phyloP scores from a whole-genome alignment of 345 rosid species.

The Anastatica hierochuntica region DNA sequence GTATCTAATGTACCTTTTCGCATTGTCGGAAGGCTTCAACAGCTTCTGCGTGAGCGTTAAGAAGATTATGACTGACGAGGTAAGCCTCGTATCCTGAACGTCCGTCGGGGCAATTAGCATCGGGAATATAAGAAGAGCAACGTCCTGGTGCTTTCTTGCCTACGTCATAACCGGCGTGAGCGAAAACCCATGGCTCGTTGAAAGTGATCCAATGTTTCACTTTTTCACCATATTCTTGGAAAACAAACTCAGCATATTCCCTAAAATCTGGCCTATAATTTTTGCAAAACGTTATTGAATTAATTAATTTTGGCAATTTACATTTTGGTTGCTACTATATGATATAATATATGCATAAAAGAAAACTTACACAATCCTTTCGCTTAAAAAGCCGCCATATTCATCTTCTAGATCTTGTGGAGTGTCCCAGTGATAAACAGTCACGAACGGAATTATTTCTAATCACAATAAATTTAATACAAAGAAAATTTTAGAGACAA shows the following conservation, averaged over 20 bases:
- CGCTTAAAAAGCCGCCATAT: conserved; percentile 29
- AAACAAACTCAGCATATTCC: conserved; percentile 22
- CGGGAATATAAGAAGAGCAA: conserved; percentile 20
- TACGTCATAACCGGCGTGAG: conserved; percentile 24
- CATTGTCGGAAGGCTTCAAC: conserved; percentile 18
- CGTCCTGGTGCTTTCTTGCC: conserved; percentile 31
- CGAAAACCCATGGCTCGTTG: conserved; percentile 31
- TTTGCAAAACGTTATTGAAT: too few species aligned
- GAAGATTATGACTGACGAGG: conserved; percentile 25
- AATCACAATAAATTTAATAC: too few species aligned
- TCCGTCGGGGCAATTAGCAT: conserved; percentile 12
- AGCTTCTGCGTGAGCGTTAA: conserved; percentile 18
- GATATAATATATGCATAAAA: too few species aligned
- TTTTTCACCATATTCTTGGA: conserved; percentile 25
- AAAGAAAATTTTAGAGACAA: too few species aligned
- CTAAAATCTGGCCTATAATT: conserved; percentile 12
- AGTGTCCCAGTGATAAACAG: conserved; percentile 30
- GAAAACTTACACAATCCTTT: conserved; percentile 22
- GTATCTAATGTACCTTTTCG: conserved; percentile 18
- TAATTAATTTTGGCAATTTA: too few species aligned
- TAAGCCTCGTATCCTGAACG: conserved; percentile 29
- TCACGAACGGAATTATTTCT: conserved; percentile 20
- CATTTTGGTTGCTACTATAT: too few species aligned
- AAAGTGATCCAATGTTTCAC: conserved; percentile 25
- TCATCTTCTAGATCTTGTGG: conserved; percentile 30